These are phyloP conservation scores for Colletotrichum karsti DNA, from an alignment of 2,329 filamentous ascomycete genomes.

Conservation along the genomic window DNA sequence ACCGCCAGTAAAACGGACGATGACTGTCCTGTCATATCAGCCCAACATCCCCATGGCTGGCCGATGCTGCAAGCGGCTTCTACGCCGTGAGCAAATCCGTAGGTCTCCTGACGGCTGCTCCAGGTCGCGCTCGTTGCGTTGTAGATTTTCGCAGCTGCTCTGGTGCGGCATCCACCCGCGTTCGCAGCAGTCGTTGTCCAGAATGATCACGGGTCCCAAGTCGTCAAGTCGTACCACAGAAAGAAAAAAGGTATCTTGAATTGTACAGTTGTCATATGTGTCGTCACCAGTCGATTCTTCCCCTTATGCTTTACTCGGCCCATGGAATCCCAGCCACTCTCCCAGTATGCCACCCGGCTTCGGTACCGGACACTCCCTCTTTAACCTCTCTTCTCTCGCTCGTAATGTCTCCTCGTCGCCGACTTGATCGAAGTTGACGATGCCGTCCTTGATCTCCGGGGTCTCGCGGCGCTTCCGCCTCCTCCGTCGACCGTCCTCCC, in stretches of 20 bases:
- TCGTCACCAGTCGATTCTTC: conserved; percentile 12
- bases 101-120: not conserved
- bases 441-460: conserved; percentile 51
- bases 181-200: not conserved
- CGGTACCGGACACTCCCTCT: conserved; percentile 88
- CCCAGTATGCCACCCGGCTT: conserved; percentile 85
- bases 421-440: conserved; percentile 56
- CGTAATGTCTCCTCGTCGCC: conserved; percentile 43
- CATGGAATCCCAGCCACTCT: conserved; percentile 75
- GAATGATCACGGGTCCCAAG: not conserved
- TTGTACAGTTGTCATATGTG: conserved; percentile 17
- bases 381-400: conserved; percentile 49
- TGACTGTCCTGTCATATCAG: too few relatives aligned
- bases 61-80: too few relatives aligned
- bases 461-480: conserved; percentile 49
- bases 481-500: conserved; percentile 53
- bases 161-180: not conserved
- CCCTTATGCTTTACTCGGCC: conserved; percentile 15
- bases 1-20: too few relatives aligned
- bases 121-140: too few relatives aligned
- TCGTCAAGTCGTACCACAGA: not conserved
- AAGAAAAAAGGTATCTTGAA: conserved; percentile 23
- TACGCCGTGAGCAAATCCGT: too few relatives aligned
- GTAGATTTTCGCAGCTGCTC: too few relatives aligned
- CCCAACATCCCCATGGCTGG: too few relatives aligned